phyloP scores from a whole-genome alignment of 768 basidiomycete species.

The Lactifluus volemus region DNA sequence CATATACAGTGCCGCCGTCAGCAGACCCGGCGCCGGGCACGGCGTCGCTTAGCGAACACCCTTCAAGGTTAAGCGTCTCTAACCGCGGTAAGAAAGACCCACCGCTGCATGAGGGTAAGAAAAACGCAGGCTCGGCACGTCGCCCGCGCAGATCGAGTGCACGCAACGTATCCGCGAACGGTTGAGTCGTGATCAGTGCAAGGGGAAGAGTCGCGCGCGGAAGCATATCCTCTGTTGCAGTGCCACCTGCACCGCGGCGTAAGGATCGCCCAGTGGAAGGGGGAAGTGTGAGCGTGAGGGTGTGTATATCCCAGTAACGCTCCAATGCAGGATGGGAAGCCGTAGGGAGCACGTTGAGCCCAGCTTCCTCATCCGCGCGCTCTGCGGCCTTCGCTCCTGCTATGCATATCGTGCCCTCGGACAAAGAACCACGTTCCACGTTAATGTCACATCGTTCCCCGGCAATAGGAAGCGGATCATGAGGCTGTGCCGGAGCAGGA shows the following conservation, averaged over 20 bases:
- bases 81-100: conserved; percentile 49
- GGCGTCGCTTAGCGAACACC: conserved; percentile 60
- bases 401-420: conserved; percentile 64
- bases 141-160: conserved; percentile 53
- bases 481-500: conserved; percentile 4
- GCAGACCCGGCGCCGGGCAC: conserved; percentile 36
- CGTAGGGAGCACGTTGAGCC: conserved; percentile 18
- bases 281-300: conserved; percentile 13
- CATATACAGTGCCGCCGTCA: conserved; percentile 46
- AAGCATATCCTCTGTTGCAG: background rate
- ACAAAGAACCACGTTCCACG: conserved; percentile 63
- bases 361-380: background rate
- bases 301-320: conserved; percentile 15
- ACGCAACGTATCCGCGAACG: conserved; percentile 23
- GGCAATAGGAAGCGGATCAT: conserved; percentile 26
- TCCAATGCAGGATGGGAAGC: conserved; percentile 3
- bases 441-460: conserved; percentile 80
- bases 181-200: conserved; percentile 11
- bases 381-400: conserved; percentile 47
- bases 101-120: conserved; percentile 35
- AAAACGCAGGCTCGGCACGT: conserved; percentile 56
- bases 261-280: conserved; percentile 8
- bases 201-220: conserved; percentile 18
- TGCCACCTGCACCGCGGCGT: background rate
- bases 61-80: conserved; percentile 68